phyloP scores from a whole-genome alignment of 768 basidiomycete species.

The Lactarius akahatsu region DNA sequence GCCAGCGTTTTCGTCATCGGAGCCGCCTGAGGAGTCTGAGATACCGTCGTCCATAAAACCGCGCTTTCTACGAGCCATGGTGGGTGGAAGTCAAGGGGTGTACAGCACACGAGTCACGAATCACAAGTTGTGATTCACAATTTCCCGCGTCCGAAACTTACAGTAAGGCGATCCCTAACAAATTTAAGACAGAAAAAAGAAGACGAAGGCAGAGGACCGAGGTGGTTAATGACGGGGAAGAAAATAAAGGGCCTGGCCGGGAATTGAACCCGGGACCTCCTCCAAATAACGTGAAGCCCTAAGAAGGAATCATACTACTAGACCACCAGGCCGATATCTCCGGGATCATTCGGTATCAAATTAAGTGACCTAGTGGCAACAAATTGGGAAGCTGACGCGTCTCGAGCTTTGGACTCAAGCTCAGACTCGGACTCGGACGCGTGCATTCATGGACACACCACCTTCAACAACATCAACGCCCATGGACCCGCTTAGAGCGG shows the following conservation, averaged over 20 bases:
- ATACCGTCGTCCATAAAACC: conserved; percentile 69
- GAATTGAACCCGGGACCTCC: conserved; percentile 90
- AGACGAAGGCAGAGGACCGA: not conserved
- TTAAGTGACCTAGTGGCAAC: not conserved
- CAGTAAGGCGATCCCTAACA: not conserved
- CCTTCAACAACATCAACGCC: conserved; percentile 39
- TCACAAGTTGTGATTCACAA: not conserved
- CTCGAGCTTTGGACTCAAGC: not conserved
- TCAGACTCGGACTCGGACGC: conserved; percentile 13
- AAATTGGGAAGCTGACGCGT: conserved; percentile 33
- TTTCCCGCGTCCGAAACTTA: not conserved
- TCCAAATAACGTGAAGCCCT: conserved; percentile 49
- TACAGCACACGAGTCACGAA: conserved; percentile 13
- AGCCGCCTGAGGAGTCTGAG: conserved; percentile 63
- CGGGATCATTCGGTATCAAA: accelerated
- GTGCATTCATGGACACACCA: conserved; percentile 32
- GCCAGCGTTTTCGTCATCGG: conserved; percentile 54
- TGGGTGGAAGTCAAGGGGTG: conserved; percentile 3
- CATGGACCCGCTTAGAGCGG: conserved; percentile 70
- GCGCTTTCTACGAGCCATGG: conserved; percentile 77
- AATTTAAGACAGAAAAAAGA: too few species aligned
- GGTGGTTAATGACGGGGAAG: not conserved
- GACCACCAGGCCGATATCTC: conserved; percentile 39
- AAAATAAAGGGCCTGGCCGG: conserved; percentile 60
- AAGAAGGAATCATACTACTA: conserved; percentile 65